Evolutionary conservation across 495 filamentous ascomycete genomes (phyloP).

Genomic region (Aspergillus ellipticus): DNA sequence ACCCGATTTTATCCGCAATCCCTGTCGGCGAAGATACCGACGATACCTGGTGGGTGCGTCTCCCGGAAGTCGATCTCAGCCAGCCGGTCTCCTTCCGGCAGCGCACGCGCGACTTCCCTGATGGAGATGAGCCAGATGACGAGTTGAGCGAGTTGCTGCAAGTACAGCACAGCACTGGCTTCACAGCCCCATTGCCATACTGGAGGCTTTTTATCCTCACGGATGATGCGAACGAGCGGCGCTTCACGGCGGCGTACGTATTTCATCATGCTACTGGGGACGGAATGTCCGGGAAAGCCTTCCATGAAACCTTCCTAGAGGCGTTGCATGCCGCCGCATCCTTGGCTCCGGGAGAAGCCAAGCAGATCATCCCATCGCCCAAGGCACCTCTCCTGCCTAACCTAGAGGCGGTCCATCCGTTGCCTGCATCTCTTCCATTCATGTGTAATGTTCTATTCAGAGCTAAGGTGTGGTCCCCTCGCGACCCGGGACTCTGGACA

Average conservation of each 20-base stretch:
- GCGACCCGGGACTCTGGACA: constrained; percentile 22
- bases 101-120: constrained; percentile 15
- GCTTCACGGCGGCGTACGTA: constrained; percentile 35
- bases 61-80: constrained; percentile 38
- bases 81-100: constrained; percentile 30
- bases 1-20: constrained; percentile 43
- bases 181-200: constrained; percentile 27
- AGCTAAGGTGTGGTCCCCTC: constrained; percentile 20
- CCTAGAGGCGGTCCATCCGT: constrained; percentile 22
- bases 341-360: constrained; percentile 15
- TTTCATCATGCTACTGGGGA: constrained; percentile 37
- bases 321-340: constrained; percentile 17
- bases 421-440: constrained; percentile 25
- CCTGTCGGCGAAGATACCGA: constrained; percentile 37
- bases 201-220: constrained; percentile 39
- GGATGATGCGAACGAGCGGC: constrained; percentile 14
- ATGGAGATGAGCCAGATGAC: constrained; percentile 11
- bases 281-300: constrained; percentile 33
- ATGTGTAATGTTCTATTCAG: constrained; percentile 26
- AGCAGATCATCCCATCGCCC: constrained; percentile 23
- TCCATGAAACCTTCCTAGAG: constrained; percentile 29
- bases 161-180: constrained; percentile 34
- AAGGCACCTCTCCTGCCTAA: constrained; percentile 28
- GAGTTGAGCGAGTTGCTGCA: constrained; percentile 35
- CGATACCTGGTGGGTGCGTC: constrained; percentile 42